These are phyloP conservation scores for Heliosperma pusillum DNA, from an alignment of 148 eudicot species.

Conservation along the genomic window DNA sequence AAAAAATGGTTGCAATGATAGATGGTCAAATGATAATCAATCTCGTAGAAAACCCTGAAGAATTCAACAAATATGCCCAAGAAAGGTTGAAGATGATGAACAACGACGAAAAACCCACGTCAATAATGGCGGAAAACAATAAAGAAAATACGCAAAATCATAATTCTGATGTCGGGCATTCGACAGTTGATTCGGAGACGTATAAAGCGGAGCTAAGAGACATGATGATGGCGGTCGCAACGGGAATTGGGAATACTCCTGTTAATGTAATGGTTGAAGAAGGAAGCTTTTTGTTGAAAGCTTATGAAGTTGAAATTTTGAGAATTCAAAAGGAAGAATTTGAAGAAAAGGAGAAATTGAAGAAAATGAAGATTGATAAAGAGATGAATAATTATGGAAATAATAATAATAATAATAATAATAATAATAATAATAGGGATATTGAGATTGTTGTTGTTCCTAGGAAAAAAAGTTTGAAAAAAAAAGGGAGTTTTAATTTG, in stretches of 20 bases:
- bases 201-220: constrained; percentile 43
- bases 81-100: background rate
- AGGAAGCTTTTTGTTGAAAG: constrained; percentile 49
- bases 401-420: too few species aligned
- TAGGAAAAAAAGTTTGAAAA: constrained; percentile 20
- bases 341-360: background rate
- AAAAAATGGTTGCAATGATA: constrained; percentile 18
- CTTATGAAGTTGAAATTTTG: constrained; percentile 29
- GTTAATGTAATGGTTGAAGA: constrained; percentile 42
- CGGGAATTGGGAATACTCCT: constrained; percentile 55
- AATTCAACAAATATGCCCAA: constrained; percentile 14
- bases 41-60: constrained; percentile 16
- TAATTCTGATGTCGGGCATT: too few species aligned
- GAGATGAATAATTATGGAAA: background rate
- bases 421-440: background rate
- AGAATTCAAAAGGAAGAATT: constrained; percentile 10
- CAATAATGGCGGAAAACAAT: background rate
- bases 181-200: constrained; percentile 30
- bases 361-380: background rate
- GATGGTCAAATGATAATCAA: constrained; percentile 25
- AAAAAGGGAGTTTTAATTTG: constrained; percentile 28
- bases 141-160: background rate
- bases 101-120: background rate
- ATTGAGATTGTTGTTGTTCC: background rate
- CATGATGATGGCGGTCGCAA: constrained; percentile 47